Base-by-base conservation (phyloP, 306 rosid genomes). In the Parietaria judaica region DNA sequence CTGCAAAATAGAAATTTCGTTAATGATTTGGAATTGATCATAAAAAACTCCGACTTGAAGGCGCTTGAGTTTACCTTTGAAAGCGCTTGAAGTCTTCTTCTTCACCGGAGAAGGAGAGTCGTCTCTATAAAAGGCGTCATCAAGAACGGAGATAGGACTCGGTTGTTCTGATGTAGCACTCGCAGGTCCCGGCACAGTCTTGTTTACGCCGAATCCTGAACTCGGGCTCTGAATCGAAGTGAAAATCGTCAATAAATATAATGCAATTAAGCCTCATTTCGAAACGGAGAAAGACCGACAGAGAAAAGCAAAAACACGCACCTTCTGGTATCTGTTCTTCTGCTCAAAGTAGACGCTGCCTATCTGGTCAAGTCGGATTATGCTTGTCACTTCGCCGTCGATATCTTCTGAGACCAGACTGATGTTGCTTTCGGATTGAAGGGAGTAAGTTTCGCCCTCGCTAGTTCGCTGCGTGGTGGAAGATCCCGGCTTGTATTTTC, bases 81-180 rank as follows among this genome's bases (percentile, higher is more conserved):
- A 81, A 70, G 83, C 69, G 68, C 64, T 69, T 65, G 86, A 80
- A 70, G 58, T 84, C 83, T 75, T 88, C 81, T 72, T 88, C 81
- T 72, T 88, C 67, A 92, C 80, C 8, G 96, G 98, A 62, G 98
- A 92, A 56, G 96, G 97, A 3, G 95, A 89, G 48, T 92, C 96
- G 7, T 92, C 98, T 64, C 81, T 73, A 61, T 80, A 92, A 71
- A 88, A 88, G 72, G 89, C 68, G 53, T 87, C 76, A 73, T 91
- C 98, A 54, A 92, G 96, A 71, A 92, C 96, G 34, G 98, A 92
- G 66, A 86, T 77, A 48, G 98, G 98, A 71, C 96, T 92, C 50
- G 95, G 96, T 69, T 88, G 95, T 69, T 88, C 98, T 23, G 73
- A 46, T 63, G 67, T 76, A 39, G 66, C 72, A 70, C 54, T 67